phyloP scores from a whole-genome alignment of 2,329 filamentous ascomycete genomes.

The Helicocarpus griseus region DNA sequence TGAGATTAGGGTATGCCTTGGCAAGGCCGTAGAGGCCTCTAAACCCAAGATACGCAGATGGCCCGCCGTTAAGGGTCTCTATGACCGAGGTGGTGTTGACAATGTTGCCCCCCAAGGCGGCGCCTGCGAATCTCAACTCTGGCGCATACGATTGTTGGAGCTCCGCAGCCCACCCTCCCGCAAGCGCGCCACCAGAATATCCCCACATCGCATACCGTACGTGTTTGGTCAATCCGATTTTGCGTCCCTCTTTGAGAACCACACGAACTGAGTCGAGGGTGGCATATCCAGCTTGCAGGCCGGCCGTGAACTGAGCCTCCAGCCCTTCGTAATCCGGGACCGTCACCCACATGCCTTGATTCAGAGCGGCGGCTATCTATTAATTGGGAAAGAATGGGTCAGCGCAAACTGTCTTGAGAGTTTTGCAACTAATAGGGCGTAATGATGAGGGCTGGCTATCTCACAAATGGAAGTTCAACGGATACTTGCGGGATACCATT shows the following conservation, averaged over 20 bases:
- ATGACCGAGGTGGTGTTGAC: conserved; percentile 34
- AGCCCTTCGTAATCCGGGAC: conserved; percentile 41
- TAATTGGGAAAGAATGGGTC: background rate
- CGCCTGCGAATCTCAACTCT: conserved; percentile 40
- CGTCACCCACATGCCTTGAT: conserved; percentile 40
- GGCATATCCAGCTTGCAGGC: conserved; percentile 34
- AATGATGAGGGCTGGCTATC: too few relatives aligned
- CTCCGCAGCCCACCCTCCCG: conserved; percentile 42
- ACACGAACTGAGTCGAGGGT: conserved; percentile 38
- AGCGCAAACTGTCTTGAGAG: background rate
- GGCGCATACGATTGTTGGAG: conserved; percentile 43
- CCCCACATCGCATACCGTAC: conserved; percentile 42
- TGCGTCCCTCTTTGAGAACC: conserved; percentile 20
- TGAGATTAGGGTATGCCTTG: conserved; percentile 19
- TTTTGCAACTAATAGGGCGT: too few relatives aligned
- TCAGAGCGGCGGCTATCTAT: conserved; percentile 22
- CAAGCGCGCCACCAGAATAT: conserved; percentile 47
- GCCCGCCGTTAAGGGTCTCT: conserved; percentile 21
- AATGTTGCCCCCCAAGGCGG: conserved; percentile 41
- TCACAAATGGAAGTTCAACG: conserved; percentile 25
- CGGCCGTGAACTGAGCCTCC: conserved; percentile 33
- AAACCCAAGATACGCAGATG: conserved; percentile 29
- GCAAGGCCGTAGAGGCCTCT: conserved; percentile 19
- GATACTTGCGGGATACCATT: conserved; percentile 19
- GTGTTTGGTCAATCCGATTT: conserved; percentile 23